Evolutionary conservation across 805 yeast genomes (phyloP), one percentile per base, ranked within the genome.

Genomic region (Metschnikowia cubensis): DNA sequence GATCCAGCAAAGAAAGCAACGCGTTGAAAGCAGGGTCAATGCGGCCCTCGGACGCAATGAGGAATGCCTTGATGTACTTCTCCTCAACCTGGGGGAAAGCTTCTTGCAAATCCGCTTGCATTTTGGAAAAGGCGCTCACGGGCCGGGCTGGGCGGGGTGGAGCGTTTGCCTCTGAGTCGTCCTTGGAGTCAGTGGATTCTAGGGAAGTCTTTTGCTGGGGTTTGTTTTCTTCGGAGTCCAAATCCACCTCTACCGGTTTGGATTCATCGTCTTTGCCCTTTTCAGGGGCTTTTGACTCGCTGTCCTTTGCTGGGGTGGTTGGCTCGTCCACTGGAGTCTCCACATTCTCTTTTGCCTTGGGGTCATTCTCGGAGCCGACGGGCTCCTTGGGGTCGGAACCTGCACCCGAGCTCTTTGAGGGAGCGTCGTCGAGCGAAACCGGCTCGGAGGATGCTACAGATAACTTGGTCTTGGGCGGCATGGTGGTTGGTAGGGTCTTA

Each of bases 21-120:
- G 97, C 97, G 65, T 85, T 87, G 73, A 92, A 92, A 1, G 97
- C 96, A 1, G 87, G 84, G 59, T 89, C 97, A 40, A 89, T 65
- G 43, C 79, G 74, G 29, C 96, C 96, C 43, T 77, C 81, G 17
- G 96, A 82, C 2, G 98, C 98, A 63, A 94, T 87, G 50, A 91
- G 73, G 1, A 89, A 84, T 29, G 96, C 90, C 48, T 83, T 81
- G 54, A 89, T 75, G 59, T 83, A 80, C 53, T 82, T 80, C 31
- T 79, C 86, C 38, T 89, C 96, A 21, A 83, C 68, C 15, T 74
- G 70, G 1, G 99, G 98, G 66, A 92, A 92, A 0, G 97, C 97
- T 20, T 89, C 96, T 58, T 77, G 75, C 54, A 92, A 74, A 38
- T 88, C 84, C 45, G 77, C 71, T 53, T 76, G 70, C 34, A 84